phyloP scores from a whole-genome alignment of 2,329 filamentous ascomycete genomes.

The Penicillium sp. region DNA sequence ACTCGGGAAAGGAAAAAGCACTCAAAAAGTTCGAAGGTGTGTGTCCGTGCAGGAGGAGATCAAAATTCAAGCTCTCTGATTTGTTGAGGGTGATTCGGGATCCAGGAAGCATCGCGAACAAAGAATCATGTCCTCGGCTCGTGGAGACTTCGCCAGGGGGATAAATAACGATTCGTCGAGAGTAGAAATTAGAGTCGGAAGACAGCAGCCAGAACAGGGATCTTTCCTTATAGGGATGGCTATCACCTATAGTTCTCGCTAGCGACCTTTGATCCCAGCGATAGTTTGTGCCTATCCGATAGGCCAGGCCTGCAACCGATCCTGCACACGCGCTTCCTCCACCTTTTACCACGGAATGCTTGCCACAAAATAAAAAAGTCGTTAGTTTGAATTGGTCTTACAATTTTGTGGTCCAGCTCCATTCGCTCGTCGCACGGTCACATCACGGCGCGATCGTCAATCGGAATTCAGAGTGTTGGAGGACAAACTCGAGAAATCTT shows the following conservation, averaged over 20 bases:
- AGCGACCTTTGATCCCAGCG: conserved; percentile 15
- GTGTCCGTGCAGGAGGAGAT: not conserved
- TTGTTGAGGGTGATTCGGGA: not conserved
- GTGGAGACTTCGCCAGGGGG: not conserved
- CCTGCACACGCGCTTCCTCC: not conserved
- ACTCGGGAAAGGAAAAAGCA: not conserved
- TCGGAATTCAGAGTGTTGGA: not conserved
- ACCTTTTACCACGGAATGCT: not conserved
- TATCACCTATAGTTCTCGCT: conserved; percentile 19
- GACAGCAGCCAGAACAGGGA: not conserved
- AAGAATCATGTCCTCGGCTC: not conserved
- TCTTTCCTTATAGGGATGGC: not conserved
- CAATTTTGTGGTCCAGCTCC: not conserved
- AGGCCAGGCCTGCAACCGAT: not conserved
- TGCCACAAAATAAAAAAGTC: not conserved
- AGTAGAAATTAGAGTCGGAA: not conserved
- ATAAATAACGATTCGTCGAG: not conserved
- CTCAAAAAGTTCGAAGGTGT: not conserved
- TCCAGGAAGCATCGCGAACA: not conserved
- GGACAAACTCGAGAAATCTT: not conserved
- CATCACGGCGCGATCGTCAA: not conserved
- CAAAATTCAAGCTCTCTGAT: not conserved
- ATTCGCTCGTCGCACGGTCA: not conserved
- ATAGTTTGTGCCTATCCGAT: conserved; percentile 15
- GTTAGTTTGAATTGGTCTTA: not conserved